Evolutionary conservation across 768 basidiomycete genomes (phyloP).

Genomic region (Ramaria rubella): DNA sequence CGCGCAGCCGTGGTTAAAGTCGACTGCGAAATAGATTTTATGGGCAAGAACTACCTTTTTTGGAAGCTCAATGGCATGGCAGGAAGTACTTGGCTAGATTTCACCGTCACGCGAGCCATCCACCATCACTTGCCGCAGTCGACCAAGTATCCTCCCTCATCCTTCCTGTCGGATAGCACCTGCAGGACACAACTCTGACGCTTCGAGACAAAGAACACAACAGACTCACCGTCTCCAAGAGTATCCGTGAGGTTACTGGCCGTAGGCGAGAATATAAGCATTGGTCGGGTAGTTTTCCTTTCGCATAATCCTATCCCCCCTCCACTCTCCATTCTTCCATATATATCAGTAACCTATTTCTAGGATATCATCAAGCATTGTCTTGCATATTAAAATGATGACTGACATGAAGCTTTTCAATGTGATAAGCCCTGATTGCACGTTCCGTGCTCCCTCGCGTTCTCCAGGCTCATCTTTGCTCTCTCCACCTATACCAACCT

Average conservation of each 20-base stretch:
- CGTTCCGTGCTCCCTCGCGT: constrained; percentile 22
- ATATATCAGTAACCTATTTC: too few relatives aligned
- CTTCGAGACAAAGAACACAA: constrained; percentile 29
- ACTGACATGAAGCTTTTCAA: constrained; percentile 52
- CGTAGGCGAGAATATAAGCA: constrained; percentile 71
- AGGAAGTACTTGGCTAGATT: constrained; percentile 75
- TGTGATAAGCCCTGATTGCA: constrained; percentile 31
- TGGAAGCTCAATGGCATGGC: too few relatives aligned
- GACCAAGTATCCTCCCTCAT: not conserved
- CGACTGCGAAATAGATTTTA: constrained; percentile 97
- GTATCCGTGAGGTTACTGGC: constrained; percentile 63
- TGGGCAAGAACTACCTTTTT: constrained; percentile 81
- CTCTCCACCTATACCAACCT: constrained; percentile 19
- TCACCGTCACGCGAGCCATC: constrained; percentile 67
- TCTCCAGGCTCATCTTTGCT: constrained; percentile 16
- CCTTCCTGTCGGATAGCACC: constrained; percentile 9
- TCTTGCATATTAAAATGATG: too few relatives aligned
- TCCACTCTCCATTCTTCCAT: too few relatives aligned
- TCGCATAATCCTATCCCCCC: constrained; percentile 33
- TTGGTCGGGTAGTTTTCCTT: constrained; percentile 51
- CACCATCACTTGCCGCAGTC: not conserved
- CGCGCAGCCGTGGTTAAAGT: constrained; percentile 87
- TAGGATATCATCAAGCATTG: too few relatives aligned
- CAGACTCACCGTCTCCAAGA: constrained; percentile 41
- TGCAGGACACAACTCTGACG: constrained; percentile 65